Evolutionary conservation across 805 yeast genomes (phyloP).

Genomic region (Yarrowia porcina): DNA sequence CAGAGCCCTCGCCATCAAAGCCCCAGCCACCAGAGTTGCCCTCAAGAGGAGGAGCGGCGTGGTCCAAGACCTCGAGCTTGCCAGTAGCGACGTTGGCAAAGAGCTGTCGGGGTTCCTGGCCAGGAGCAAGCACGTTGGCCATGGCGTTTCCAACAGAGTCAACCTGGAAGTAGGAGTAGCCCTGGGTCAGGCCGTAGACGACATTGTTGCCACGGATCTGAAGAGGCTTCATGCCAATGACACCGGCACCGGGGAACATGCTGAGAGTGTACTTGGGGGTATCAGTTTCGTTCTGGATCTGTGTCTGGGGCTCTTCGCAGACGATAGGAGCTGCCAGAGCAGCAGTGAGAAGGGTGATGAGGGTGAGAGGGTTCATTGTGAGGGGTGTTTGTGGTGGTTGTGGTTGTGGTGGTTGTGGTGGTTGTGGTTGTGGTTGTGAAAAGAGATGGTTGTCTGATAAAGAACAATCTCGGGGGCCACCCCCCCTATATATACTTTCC

Average conservation of each 20-base stretch:
- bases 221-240: neutral
- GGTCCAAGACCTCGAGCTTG: neutral
- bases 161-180: neutral
- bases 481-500: neutral
- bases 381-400: too few species aligned
- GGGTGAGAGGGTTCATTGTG: neutral
- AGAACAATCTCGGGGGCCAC: too few species aligned
- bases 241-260: neutral
- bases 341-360: neutral
- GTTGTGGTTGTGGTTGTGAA: neutral
- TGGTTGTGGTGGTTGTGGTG: neutral
- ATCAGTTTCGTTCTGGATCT: neutral
- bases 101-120: neutral
- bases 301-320: neutral
- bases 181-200: neutral
- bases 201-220: neutral
- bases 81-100: neutral
- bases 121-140: neutral
- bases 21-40: neutral
- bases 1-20: neutral
- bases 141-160: neutral
- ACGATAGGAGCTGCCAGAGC: neutral
- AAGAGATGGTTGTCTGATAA: too few species aligned
- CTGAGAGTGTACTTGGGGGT: conserved; percentile 13
- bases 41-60: neutral